A percentile compares a stretch with the other conserved stretches of the same genome.
These are phyloP conservation scores for Dalbergia oliveri DNA, from an alignment of 306 rosid species.

Conservation along the genomic window DNA sequence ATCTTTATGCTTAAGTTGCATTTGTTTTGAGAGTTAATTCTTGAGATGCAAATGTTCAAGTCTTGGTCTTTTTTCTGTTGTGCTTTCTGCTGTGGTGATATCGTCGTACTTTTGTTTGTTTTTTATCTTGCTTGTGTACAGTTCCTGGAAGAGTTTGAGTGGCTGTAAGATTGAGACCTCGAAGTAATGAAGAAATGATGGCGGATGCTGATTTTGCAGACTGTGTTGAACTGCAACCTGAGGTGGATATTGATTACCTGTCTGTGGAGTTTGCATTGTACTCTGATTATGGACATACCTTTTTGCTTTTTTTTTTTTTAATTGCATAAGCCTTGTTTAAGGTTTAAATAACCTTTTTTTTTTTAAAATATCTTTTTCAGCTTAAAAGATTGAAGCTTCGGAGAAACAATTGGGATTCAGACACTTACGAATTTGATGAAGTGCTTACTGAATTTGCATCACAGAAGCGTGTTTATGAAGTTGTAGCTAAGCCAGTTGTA, in stretches of 20 bases:
- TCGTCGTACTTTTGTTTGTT: background rate
- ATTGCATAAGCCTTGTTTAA: slow-evolving; percentile 20
- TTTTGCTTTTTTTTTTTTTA: slow-evolving; percentile 1
- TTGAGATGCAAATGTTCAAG: background rate
- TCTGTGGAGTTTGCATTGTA: background rate
- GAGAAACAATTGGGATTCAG: slow-evolving; percentile 94
- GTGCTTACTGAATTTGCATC: slow-evolving; percentile 92
- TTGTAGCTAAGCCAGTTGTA: slow-evolving; percentile 98
- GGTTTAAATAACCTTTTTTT: slow-evolving; percentile 31
- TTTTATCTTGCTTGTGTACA: slow-evolving; percentile 40
- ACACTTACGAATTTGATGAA: slow-evolving; percentile 92
- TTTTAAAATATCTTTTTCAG: slow-evolving; percentile 53
- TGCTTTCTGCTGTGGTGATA: background rate
- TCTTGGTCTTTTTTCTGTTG: background rate
- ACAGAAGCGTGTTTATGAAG: slow-evolving; percentile 97
- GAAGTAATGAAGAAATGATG: slow-evolving; percentile 77
- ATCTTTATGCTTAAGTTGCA: slow-evolving; percentile 6
- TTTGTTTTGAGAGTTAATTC: slow-evolving; percentile 1
- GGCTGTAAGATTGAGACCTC: slow-evolving; percentile 89
- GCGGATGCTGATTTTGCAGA: slow-evolving; percentile 97
- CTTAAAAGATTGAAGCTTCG: slow-evolving; percentile 93
- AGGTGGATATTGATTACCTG: slow-evolving; percentile 56
- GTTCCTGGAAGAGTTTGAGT: slow-evolving; percentile 98
- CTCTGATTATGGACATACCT: background rate
- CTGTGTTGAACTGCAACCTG: slow-evolving; percentile 91